Percentiles rank a stretch among this genome's conserved stretches.
These are phyloP conservation scores for Globisporangium echinulatum DNA, from an alignment of 352 stramenopile species.

Conservation along the genomic window DNA sequence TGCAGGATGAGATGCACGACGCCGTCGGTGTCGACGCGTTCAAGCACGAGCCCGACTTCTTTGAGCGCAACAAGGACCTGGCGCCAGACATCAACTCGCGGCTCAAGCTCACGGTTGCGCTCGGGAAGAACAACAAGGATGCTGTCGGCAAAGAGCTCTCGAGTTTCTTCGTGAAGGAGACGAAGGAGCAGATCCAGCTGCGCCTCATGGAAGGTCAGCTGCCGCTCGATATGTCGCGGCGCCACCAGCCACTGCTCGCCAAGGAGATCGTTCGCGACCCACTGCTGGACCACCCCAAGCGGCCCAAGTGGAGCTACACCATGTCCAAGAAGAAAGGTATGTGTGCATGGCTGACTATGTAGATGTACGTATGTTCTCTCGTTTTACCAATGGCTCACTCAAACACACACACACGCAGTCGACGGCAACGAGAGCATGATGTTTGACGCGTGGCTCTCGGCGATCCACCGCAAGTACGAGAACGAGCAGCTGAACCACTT, in stretches of 20 bases:
- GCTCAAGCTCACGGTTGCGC: slow-evolving; percentile 73
- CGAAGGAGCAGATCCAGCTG: slow-evolving; percentile 82
- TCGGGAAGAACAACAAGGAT: slow-evolving; percentile 82
- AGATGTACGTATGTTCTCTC: no score
- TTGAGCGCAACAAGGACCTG: slow-evolving; percentile 59
- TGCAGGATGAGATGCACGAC: slow-evolving; percentile 17
- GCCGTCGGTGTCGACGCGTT: slow-evolving; percentile 36
- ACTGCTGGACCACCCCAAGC: slow-evolving; percentile 66
- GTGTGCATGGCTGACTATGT: slow-evolving; percentile 1
- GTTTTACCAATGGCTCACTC: no score
- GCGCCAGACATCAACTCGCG: slow-evolving; percentile 56
- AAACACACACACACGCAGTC: slow-evolving; percentile 19
- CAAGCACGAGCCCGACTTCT: slow-evolving; percentile 50
- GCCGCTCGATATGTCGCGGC: slow-evolving; percentile 45
- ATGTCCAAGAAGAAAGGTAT: slow-evolving; percentile 81
- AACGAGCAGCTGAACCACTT: slow-evolving; percentile 82
- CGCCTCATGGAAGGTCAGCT: slow-evolving; percentile 79
- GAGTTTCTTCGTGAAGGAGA: slow-evolving; percentile 84
- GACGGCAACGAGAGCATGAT: slow-evolving; percentile 78
- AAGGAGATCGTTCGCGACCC: slow-evolving; percentile 52
- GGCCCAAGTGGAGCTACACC: slow-evolving; percentile 66
- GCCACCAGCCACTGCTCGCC: slow-evolving; percentile 50
- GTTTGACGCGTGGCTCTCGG: slow-evolving; percentile 84
- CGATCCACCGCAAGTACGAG: slow-evolving; percentile 81
- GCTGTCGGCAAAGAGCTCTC: slow-evolving; percentile 77